Percentiles rank a stretch among this genome's conserved stretches.
Evolutionary conservation across 2,329 filamentous ascomycete genomes (phyloP).

Genomic region (Alternaria sp.): DNA sequence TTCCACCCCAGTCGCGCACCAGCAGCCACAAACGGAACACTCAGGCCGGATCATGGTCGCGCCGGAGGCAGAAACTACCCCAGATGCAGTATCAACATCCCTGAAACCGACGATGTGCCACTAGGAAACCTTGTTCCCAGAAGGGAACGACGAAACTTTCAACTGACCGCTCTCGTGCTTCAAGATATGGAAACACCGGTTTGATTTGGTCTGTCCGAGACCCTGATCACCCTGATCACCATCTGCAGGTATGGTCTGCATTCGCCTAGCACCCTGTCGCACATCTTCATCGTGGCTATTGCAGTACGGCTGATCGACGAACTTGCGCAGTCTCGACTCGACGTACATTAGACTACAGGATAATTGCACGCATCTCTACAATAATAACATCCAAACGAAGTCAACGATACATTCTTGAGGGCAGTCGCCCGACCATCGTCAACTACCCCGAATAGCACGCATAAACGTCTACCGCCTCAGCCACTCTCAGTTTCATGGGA

Average conservation of each 20-base stretch:
- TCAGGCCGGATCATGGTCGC: constrained; percentile 25
- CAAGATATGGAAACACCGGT: constrained; percentile 13
- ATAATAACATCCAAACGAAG: not conserved
- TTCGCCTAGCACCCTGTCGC: not conserved
- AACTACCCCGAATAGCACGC: not conserved
- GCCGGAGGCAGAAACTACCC: constrained; percentile 27
- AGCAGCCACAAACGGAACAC: constrained; percentile 13
- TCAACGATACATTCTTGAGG: not conserved
- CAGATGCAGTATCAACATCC: constrained; percentile 21
- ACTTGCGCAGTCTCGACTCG: not conserved
- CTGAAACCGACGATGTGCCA: constrained; percentile 44
- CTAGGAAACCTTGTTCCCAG: constrained; percentile 29
- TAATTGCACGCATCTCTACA: not conserved
- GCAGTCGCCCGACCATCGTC: not conserved
- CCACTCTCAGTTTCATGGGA: constrained; percentile 29
- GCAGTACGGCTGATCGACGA: not conserved
- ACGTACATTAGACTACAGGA: not conserved
- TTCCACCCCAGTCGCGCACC: constrained; percentile 5
- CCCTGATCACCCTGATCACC: not conserved
- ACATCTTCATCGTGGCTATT: not conserved
- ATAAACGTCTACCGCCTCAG: constrained; percentile 17
- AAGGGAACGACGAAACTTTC: constrained; percentile 29
- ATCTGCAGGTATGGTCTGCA: constrained; percentile 3
- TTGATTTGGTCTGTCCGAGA: constrained; percentile 10
- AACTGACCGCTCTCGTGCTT: constrained; percentile 24